Evolutionary conservation across 2,329 filamentous ascomycete species (phyloP), one percentile per base, ranked within the genome.

Genomic region (Neonectria faginata): DNA sequence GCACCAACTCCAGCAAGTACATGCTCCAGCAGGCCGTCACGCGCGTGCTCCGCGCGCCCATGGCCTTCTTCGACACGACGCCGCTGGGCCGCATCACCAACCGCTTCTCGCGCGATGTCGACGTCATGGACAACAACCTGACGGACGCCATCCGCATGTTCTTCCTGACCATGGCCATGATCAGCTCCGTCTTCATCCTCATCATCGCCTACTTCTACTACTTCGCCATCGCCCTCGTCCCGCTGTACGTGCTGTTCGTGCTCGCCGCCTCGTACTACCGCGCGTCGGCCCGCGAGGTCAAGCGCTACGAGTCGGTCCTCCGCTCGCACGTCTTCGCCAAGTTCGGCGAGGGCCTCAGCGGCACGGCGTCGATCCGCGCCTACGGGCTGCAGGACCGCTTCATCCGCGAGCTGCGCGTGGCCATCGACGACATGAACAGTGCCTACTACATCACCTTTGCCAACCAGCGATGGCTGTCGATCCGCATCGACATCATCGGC

Each of bases 141-240:
- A 91, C 91, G 0, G 95, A 97, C 73, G 91, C 93, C 3, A 93
- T 97, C 80, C 89, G 95, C 69, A 97, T 97, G 89, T 97, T 95
- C 82, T 91, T 94, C 73, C 82, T 97, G 72, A 97, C 93, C 1
- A 80, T 97, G 71, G 90, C 88, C 42, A 93, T 91, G 86, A 94
- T 97, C 69, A 82, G 90, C 2, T 90, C 92, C 5, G 92, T 97
- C 39, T 97, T 97, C 76, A 88, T 90, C 45, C 85, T 98, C 69
- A 97, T 97, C 81, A 96, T 98, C 73, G 91, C 92, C n/a, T 97
- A 92, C 81, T 98, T 97, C 81, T 89, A 96, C 81, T 97, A 93
- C 79, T 97, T 97, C 73, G 86, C 84, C 69, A 83, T 88, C 62
- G 86, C 87, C 0, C 80, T 89, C 20, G 85, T 85, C 0, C 86